A percentile compares a stretch with the other conserved stretches of the same genome.
These are phyloP conservation scores for Taiozyma onychis DNA, from an alignment of 1,139 yeast genomes.

Conservation along the genomic window DNA sequence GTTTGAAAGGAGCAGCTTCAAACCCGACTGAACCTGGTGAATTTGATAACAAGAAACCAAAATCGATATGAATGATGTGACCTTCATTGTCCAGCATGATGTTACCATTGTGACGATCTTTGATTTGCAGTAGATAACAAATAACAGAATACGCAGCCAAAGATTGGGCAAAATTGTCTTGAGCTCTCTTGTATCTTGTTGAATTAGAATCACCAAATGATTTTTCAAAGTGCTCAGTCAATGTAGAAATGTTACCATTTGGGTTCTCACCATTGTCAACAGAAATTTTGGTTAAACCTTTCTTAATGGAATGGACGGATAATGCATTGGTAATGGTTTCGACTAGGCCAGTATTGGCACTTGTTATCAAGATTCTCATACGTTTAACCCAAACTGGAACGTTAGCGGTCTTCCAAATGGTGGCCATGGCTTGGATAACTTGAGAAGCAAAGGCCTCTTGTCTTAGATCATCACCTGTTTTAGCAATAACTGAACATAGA, in stretches of 20 bases:
- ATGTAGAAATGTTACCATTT: slow-evolving; percentile 62
- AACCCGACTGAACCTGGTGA: slow-evolving; percentile 96
- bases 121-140: slow-evolving; percentile 83
- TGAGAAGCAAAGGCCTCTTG: slow-evolving; percentile 99
- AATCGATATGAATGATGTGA: slow-evolving; percentile 91
- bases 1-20: slow-evolving; percentile 94
- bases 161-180: slow-evolving; percentile 75
- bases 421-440: slow-evolving; percentile 76
- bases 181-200: slow-evolving; percentile 59
- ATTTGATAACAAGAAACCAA: slow-evolving; percentile 86
- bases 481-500: slow-evolving; percentile 87
- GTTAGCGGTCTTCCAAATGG: slow-evolving; percentile 66
- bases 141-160: slow-evolving; percentile 86
- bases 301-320: slow-evolving; percentile 89
- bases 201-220: slow-evolving; percentile 62
- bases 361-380: slow-evolving; percentile 88
- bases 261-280: slow-evolving; percentile 59
- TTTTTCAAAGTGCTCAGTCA: slow-evolving; percentile 70
- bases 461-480: slow-evolving; percentile 91
- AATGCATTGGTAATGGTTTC: slow-evolving; percentile 94
- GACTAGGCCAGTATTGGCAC: slow-evolving; percentile 85
- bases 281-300: slow-evolving; percentile 76
- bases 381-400: slow-evolving; percentile 85
- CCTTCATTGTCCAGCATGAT: slow-evolving; percentile 93
- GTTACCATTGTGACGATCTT: slow-evolving; percentile 95